phyloP scores from a whole-genome alignment of 768 basidiomycete species.

The Trichaptum fuscoviolaceum region DNA sequence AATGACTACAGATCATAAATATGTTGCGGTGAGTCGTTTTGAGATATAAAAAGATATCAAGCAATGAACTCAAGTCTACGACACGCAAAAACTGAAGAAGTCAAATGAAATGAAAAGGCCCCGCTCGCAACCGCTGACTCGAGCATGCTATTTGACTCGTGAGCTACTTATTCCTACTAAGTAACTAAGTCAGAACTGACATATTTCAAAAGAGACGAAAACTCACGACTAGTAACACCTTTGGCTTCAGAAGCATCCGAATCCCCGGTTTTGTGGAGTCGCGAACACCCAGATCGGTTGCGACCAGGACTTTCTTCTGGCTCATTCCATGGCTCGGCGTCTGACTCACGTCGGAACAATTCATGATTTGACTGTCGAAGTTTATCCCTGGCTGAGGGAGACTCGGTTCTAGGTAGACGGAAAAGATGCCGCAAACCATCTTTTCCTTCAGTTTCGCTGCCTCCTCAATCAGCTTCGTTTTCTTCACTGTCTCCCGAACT shows the following conservation, averaged over 20 bases:
- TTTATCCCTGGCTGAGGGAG: background rate
- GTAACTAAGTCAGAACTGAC: background rate
- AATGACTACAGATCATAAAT: too few relatives aligned
- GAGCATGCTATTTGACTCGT: too few relatives aligned
- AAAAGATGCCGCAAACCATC: background rate
- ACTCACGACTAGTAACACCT: background rate
- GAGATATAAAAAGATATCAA: too few relatives aligned
- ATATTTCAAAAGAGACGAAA: background rate
- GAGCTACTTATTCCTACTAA: background rate
- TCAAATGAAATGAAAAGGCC: too few relatives aligned
- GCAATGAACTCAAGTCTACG: too few relatives aligned
- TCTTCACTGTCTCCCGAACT: background rate
- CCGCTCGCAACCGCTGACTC: too few relatives aligned
- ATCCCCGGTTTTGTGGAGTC: background rate
- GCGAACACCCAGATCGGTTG: background rate
- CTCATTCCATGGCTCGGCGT: background rate
- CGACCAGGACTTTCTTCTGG: background rate
- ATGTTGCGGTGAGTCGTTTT: too few relatives aligned
- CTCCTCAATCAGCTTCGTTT: background rate
- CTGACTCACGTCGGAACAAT: background rate
- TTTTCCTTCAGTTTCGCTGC: background rate
- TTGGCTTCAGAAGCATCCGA: background rate
- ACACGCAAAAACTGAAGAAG: too few relatives aligned
- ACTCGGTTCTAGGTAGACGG: background rate
- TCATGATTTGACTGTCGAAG: background rate